Conservation (phyloP, 2,329 filamentous ascomycete genomes). For the Cladosporium phlei region DNA sequence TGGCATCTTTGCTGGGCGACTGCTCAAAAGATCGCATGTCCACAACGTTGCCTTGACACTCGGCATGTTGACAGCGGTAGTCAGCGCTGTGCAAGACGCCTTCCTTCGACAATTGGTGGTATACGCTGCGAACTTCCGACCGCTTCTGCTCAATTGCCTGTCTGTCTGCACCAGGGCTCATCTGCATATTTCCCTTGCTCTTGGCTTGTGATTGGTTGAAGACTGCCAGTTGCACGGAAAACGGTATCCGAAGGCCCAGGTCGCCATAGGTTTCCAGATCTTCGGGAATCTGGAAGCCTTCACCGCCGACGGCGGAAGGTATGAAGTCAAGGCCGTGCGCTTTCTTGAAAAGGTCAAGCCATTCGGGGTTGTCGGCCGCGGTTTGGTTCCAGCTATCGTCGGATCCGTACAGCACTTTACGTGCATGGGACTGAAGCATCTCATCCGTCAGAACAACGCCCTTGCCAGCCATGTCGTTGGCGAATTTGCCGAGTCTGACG, state of each 20-base stretch:
- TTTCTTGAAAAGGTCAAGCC: slow-evolving; percentile 47
- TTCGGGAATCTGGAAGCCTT: slow-evolving; percentile 29
- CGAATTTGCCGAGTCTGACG: slow-evolving; percentile 42
- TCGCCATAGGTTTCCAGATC: slow-evolving; percentile 34
- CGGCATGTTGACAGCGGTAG: slow-evolving; percentile 21
- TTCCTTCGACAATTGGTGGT: slow-evolving; percentile 20
- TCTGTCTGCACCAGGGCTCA: slow-evolving; percentile 13
- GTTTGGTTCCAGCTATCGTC: slow-evolving; percentile 45
- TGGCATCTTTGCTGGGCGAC: slow-evolving; percentile 7
- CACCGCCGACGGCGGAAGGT: slow-evolving; percentile 28
- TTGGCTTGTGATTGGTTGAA: slow-evolving; percentile 24
- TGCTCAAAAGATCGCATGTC: slow-evolving; percentile 22
- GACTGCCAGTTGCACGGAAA: slow-evolving; percentile 28
- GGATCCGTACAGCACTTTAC: slow-evolving; percentile 44
- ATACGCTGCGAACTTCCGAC: slow-evolving; percentile 18
- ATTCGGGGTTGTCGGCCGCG: slow-evolving; percentile 40
- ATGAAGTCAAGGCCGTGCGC: slow-evolving; percentile 42
- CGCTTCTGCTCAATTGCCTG: slow-evolving; percentile 13
- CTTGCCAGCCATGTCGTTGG: slow-evolving; percentile 35
- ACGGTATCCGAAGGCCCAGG: slow-evolving; percentile 33
- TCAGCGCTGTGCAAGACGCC: slow-evolving; percentile 21
- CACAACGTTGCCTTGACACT: slow-evolving; percentile 23
- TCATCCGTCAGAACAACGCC: slow-evolving; percentile 44
- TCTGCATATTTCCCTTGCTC: slow-evolving; percentile 6
- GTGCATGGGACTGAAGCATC: slow-evolving; percentile 45